phyloP scores from a whole-genome alignment of 371 early-diverging fungal genomes.

The Apophysomyces ossiformis region DNA sequence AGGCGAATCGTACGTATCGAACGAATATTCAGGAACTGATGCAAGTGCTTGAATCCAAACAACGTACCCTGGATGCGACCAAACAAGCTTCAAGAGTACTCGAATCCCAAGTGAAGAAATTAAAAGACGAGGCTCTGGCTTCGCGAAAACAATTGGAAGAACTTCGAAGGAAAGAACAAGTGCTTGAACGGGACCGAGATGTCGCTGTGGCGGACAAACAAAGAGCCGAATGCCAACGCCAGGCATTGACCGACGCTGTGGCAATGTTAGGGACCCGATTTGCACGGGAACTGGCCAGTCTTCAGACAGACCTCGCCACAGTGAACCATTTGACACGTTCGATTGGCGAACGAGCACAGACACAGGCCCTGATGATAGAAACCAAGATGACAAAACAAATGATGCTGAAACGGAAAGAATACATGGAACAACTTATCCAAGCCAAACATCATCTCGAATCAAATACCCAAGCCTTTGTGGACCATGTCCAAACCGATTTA shows the following conservation, averaged over 20 bases:
- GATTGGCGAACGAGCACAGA: slow-evolving; percentile 16
- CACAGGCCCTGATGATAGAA: slow-evolving; percentile 16
- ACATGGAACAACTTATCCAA: slow-evolving; percentile 2
- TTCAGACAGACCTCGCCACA: slow-evolving; percentile 21
- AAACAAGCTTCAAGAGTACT: slow-evolving; percentile 29
- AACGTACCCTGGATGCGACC: slow-evolving; percentile 40
- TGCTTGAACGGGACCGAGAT: slow-evolving; percentile 31
- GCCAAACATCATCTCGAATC: slow-evolving; percentile 10
- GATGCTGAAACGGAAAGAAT: slow-evolving; percentile 16
- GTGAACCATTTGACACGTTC: slow-evolving; percentile 22
- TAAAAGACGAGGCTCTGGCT: slow-evolving; percentile 44
- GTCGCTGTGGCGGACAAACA: slow-evolving; percentile 28
- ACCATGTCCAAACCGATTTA: slow-evolving; percentile 15
- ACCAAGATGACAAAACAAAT: slow-evolving; percentile 22
- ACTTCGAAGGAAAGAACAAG: slow-evolving; percentile 30
- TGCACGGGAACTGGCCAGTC: slow-evolving; percentile 25
- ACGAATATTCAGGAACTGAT: slow-evolving; percentile 45
- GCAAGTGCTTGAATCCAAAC: slow-evolving; percentile 45
- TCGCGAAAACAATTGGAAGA: slow-evolving; percentile 48
- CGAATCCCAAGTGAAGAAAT: slow-evolving; percentile 33
- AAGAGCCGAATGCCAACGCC: slow-evolving; percentile 28
- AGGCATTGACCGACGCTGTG: slow-evolving; percentile 29
- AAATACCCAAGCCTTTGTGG: slow-evolving; percentile 18
- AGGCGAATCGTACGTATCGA: slow-evolving; percentile 41
- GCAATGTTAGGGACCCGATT: slow-evolving; percentile 20